These are phyloP conservation scores for Rhizoctonia solani DNA, from an alignment of 1,284 basidiomycete genomes.

Conservation along the genomic window DNA sequence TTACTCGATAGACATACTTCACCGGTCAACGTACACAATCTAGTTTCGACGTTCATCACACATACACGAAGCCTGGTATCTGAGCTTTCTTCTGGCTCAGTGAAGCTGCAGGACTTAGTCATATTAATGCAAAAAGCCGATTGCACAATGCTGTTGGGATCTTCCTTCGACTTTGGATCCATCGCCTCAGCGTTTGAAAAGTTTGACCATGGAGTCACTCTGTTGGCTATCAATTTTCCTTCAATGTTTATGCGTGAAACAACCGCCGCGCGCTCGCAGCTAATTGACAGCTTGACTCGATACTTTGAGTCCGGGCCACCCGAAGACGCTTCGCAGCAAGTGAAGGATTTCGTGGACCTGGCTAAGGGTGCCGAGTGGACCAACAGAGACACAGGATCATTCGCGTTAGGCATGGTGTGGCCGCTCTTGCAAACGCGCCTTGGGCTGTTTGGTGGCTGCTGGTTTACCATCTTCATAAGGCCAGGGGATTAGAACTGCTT, in stretches of 20 bases:
- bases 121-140: slow-evolving; percentile 24
- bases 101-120: neutral
- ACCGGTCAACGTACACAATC: neutral
- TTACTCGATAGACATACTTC: neutral
- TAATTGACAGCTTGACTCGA: slow-evolving; percentile 37
- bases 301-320: slow-evolving; percentile 40
- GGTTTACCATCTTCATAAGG: slow-evolving; percentile 41
- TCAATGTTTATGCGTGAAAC: slow-evolving; percentile 30
- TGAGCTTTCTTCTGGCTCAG: neutral
- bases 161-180: slow-evolving; percentile 35
- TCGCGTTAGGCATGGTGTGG: slow-evolving; percentile 40
- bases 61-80: neutral
- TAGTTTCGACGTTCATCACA: neutral
- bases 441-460: slow-evolving; percentile 42
- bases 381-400: slow-evolving; percentile 38
- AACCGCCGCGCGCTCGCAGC: slow-evolving; percentile 35
- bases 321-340: slow-evolving; percentile 21
- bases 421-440: slow-evolving; percentile 43
- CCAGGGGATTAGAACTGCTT: slow-evolving; percentile 39
- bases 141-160: slow-evolving; percentile 37
- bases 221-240: slow-evolving; percentile 41
- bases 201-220: slow-evolving; percentile 43
- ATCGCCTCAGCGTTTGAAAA: slow-evolving; percentile 38
- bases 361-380: slow-evolving; percentile 38
- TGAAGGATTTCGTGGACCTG: slow-evolving; percentile 39